Evolutionary conservation across 2,329 filamentous ascomycete species (phyloP).

Genomic region (Emmonsiellopsis sp.): DNA sequence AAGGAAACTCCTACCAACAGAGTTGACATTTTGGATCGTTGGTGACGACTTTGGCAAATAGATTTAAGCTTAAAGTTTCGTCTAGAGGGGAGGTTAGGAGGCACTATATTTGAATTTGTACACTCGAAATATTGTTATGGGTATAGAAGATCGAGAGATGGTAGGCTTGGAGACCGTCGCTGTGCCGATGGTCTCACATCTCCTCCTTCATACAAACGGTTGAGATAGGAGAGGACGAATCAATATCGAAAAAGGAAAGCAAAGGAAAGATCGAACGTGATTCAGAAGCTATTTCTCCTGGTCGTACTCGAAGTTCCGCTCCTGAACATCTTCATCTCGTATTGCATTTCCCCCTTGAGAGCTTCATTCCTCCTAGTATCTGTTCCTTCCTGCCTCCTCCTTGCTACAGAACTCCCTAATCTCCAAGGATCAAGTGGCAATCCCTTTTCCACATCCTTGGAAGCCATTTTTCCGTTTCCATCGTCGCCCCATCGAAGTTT

Average conservation of each 20-base stretch:
- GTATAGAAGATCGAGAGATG: no score
- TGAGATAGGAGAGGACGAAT: no score
- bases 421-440: neutral
- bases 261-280: neutral
- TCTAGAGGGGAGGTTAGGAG: no score
- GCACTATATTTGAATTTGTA: no score
- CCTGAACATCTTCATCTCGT: neutral
- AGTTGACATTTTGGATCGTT: no score
- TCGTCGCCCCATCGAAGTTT: neutral
- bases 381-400: neutral
- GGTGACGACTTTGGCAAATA: no score
- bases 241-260: neutral
- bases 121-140: no score
- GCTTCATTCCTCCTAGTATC: neutral
- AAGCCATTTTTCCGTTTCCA: neutral
- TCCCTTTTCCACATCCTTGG: neutral
- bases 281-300: conserved; percentile 1
- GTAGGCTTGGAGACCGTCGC: no score
- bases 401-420: neutral
- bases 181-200: no score
- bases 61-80: no score
- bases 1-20: no score
- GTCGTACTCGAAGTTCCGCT: neutral
- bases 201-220: no score
- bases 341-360: neutral